Percentiles rank a stretch among this genome's conserved stretches.
These are phyloP conservation scores for Aspergillus homomorphus DNA, from an alignment of 495 filamentous ascomycete species.

Conservation along the genomic window DNA sequence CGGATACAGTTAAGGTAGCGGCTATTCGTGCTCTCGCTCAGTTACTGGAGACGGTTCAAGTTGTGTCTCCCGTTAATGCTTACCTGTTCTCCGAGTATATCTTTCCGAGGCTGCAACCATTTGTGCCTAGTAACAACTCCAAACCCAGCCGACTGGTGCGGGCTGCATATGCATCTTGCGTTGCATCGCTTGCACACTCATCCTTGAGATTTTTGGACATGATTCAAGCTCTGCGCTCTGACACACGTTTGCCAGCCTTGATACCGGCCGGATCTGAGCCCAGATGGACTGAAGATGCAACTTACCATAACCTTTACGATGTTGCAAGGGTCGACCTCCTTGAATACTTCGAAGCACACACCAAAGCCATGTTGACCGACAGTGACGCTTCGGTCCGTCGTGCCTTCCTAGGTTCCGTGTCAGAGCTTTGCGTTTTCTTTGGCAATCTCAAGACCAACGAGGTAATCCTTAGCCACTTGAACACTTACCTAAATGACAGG, in stretches of 20 bases:
- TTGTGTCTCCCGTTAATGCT: slow-evolving; percentile 91
- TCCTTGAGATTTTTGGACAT: slow-evolving; percentile 83
- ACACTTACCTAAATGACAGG: slow-evolving; percentile 94
- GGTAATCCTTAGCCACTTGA: slow-evolving; percentile 89
- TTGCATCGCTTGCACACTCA: slow-evolving; percentile 88
- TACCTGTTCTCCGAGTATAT: slow-evolving; percentile 96
- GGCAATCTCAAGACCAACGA: slow-evolving; percentile 86
- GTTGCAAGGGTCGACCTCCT: slow-evolving; percentile 72
- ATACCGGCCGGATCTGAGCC: slow-evolving; percentile 64
- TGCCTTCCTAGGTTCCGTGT: slow-evolving; percentile 90
- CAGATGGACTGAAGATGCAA: slow-evolving; percentile 66
- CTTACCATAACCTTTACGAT: slow-evolving; percentile 81
- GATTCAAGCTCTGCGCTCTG: slow-evolving; percentile 81
- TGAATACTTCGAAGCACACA: slow-evolving; percentile 78
- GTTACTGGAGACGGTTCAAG: slow-evolving; percentile 78
- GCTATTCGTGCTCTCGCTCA: slow-evolving; percentile 85
- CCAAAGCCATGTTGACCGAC: slow-evolving; percentile 86
- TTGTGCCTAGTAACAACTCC: slow-evolving; percentile 54
- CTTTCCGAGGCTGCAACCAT: slow-evolving; percentile 73
- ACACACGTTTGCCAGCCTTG: slow-evolving; percentile 72
- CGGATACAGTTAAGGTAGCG: slow-evolving; percentile 77
- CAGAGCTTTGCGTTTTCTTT: slow-evolving; percentile 92
- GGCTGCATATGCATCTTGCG: slow-evolving; percentile 86
- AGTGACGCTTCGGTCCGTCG: slow-evolving; percentile 81
- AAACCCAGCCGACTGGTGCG: slow-evolving; percentile 68